Conservation (phyloP, 257 asterid species). For the Solanum chiquidenum region DNA sequence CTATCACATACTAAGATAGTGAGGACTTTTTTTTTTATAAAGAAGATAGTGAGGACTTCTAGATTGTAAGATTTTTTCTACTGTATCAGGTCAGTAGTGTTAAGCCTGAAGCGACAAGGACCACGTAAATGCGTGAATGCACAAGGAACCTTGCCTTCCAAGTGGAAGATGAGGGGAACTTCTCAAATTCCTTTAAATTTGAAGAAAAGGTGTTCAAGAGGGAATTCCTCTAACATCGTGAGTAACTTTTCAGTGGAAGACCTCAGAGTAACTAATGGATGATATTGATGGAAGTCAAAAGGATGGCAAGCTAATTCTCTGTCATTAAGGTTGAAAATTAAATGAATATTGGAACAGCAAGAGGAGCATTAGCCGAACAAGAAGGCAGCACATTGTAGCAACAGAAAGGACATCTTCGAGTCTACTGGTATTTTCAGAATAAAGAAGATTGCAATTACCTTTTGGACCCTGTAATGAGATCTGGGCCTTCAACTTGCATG, state of each 20-base stretch:
- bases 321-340: neutral
- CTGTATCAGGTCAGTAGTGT: neutral
- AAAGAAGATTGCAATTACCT: neutral
- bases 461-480: neutral
- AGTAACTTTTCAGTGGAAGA: neutral
- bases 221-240: neutral
- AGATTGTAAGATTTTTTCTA: neutral
- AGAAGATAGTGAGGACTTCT: too few relatives aligned
- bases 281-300: neutral
- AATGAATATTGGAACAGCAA: neutral
- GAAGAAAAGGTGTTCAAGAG: neutral
- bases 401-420: neutral
- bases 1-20: neutral
- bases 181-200: neutral
- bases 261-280: neutral
- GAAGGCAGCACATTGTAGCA: neutral
- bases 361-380: neutral
- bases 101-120: neutral
- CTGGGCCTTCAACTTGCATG: neutral
- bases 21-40: too few relatives aligned
- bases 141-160: neutral
- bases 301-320: neutral
- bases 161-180: neutral
- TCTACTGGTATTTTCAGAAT: neutral
- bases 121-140: neutral